Percentiles rank a stretch among this genome's conserved stretches.
phyloP scores from a whole-genome alignment of 2,329 filamentous ascomycete genomes.

The Hirsutella minnesotensis region DNA sequence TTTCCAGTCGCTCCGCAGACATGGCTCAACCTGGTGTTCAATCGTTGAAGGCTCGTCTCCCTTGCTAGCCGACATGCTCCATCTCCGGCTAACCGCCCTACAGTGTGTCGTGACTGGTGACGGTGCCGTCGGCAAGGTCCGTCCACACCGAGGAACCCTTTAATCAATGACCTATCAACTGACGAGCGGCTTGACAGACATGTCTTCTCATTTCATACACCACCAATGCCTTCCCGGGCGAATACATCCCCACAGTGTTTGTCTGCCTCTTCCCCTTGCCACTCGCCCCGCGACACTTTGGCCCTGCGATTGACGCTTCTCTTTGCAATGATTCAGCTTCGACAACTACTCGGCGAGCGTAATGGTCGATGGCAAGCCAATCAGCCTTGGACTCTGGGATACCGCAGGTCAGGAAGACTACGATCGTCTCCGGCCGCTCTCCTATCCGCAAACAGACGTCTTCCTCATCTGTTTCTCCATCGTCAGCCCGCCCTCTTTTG shows the following conservation, averaged over 20 bases:
- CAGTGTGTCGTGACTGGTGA: constrained; percentile 98
- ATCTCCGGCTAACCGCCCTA: constrained; percentile 14
- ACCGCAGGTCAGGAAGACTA: constrained; percentile 98
- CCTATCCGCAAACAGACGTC: constrained; percentile 96
- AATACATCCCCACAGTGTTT: constrained; percentile 98
- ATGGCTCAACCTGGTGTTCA: constrained; percentile 76
- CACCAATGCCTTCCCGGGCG: constrained; percentile 98
- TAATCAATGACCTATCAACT: constrained; percentile 10
- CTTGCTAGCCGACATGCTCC: neutral
- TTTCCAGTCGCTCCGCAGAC: constrained; percentile 17
- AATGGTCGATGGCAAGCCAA: constrained; percentile 96
- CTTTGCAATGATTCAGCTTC: constrained; percentile 47
- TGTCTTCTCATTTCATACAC: constrained; percentile 99
- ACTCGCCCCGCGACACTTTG: neutral
- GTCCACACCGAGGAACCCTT: constrained; percentile 5
- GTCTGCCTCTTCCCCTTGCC: constrained; percentile 20
- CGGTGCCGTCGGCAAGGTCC: constrained; percentile 95
- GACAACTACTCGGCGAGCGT: constrained; percentile 99
- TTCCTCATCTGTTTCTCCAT: constrained; percentile 98
- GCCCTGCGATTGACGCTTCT: neutral
- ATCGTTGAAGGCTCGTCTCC: constrained; percentile 64
- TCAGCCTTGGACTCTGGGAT: constrained; percentile 96
- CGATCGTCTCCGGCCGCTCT: constrained; percentile 85
- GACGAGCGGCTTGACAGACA: constrained; percentile 48
- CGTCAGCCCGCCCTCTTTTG: constrained; percentile 92